Base-by-base conservation (phyloP, 2,329 filamentous ascomycete genomes). In the Tolypocladium ovalisporum region DNA sequence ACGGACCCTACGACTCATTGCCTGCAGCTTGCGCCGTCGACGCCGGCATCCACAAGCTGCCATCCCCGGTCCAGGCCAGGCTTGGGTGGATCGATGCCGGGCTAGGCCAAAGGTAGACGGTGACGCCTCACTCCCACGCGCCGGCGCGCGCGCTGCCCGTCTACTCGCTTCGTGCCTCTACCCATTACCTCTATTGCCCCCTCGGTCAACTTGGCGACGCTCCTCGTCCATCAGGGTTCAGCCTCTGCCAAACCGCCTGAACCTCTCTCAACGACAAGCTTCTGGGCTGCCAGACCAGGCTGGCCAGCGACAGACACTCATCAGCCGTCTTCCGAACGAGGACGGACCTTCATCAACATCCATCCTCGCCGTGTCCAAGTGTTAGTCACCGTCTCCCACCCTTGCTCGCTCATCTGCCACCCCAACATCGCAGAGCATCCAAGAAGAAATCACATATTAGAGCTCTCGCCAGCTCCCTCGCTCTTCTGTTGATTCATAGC, bases 381-480 rank as follows among this genome's bases (percentile, higher is more conserved):
- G 59, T 61, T 59, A 59, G 59, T 59, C 59, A 59, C 56, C 19
- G 17, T 10, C 34, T 52, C 36, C 34, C 51, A 27, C 9, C 29
- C 51, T 40, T 37, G 15, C 52, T 51, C 52, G 54, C 54, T 55
- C 51, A 22, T 32, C 54, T 36, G 36, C 42, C 35, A 42, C 52
- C 57, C 54, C 52, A 57, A 57, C 51, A 51, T 54, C 59, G 55
- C 55, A 56, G 36, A 49, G 19, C 51, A 54, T 35, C 53, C 56
- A 54, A 54, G 54, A 59, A 54, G 54, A 40, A 52, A 56, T 27
- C 29, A 22, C 29, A 39, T 9, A 15, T 9, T 34, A 40, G 47
- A 52, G 55, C 39, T 58, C 24, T 47, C 19, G 29, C 49, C 35
- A 52, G 27, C 32, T 58, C 37, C 37, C 22, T 52, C 51, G 40